Percentiles rank a stretch among this genome's conserved stretches.
Conservation (phyloP, 345 rosid genomes). For the Excoecaria cochinchinensis region DNA sequence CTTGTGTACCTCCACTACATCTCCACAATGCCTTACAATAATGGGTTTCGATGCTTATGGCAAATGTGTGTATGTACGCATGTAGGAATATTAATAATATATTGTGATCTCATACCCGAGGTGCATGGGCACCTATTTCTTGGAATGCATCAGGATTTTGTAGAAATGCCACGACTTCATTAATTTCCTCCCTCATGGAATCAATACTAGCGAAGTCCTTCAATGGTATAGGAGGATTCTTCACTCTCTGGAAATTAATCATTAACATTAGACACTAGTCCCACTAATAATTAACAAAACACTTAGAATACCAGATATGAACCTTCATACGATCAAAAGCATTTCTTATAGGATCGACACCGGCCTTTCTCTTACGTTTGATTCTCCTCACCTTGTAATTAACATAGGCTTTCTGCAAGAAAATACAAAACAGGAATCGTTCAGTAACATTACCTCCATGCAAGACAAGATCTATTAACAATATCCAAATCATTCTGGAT, state of each 20-base stretch:
- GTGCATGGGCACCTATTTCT: slow-evolving; percentile 96
- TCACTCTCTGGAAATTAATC: slow-evolving; percentile 65
- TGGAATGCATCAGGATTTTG: slow-evolving; percentile 89
- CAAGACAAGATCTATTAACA: background rate
- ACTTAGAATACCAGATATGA: slow-evolving; percentile 10
- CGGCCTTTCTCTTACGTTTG: slow-evolving; percentile 70
- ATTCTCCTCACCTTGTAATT: slow-evolving; percentile 53
- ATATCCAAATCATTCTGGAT: background rate
- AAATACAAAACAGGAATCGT: slow-evolving; percentile 15
- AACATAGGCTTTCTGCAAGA: slow-evolving; percentile 70
- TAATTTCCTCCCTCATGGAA: slow-evolving; percentile 95
- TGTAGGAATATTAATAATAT: background rate
- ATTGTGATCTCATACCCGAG: slow-evolving; percentile 59
- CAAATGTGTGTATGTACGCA: no score
- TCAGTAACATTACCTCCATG: slow-evolving; percentile 11
- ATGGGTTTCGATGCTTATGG: background rate
- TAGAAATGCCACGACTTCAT: slow-evolving; percentile 92
- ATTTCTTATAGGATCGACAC: slow-evolving; percentile 77
- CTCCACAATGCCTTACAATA: background rate
- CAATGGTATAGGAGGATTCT: slow-evolving; percentile 89
- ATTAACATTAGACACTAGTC: slow-evolving; percentile 10
- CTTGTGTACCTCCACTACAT: background rate
- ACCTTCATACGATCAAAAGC: slow-evolving; percentile 95
- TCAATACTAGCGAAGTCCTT: slow-evolving; percentile 88
- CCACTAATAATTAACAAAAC: background rate